These are phyloP conservation scores for Tetragonia tetragonoides DNA, from an alignment of 148 eudicot species.

Conservation along the genomic window DNA sequence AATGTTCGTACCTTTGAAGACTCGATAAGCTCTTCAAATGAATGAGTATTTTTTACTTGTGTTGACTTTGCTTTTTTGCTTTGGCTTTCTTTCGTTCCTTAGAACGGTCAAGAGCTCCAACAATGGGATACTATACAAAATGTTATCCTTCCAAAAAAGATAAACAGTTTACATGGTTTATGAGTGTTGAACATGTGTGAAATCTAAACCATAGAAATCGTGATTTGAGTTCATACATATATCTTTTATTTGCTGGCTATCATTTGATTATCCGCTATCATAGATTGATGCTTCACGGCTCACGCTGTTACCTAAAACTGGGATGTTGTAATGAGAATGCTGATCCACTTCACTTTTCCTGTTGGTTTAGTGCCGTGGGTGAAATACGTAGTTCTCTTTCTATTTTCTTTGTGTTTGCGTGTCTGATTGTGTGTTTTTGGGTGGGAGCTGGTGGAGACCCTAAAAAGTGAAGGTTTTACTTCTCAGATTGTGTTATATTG, in stretches of 20 bases:
- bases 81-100: background rate
- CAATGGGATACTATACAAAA: background rate
- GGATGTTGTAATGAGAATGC: background rate
- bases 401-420: background rate
- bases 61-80: background rate
- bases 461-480: no score
- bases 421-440: no score
- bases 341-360: background rate
- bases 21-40: background rate
- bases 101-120: background rate
- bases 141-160: background rate
- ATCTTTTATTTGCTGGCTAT: background rate
- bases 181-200: background rate
- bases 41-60: background rate
- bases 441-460: no score
- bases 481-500: no score
- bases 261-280: background rate
- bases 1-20: constrained; percentile 37
- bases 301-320: background rate
- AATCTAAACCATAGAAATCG: background rate
- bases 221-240: constrained; percentile 2
- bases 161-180: background rate
- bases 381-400: background rate
- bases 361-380: background rate
- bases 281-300: background rate